Evolutionary conservation across 345 rosid species (phyloP), one percentile per base, ranked within the genome.

Genomic region (Orychophragmus violaceus): DNA sequence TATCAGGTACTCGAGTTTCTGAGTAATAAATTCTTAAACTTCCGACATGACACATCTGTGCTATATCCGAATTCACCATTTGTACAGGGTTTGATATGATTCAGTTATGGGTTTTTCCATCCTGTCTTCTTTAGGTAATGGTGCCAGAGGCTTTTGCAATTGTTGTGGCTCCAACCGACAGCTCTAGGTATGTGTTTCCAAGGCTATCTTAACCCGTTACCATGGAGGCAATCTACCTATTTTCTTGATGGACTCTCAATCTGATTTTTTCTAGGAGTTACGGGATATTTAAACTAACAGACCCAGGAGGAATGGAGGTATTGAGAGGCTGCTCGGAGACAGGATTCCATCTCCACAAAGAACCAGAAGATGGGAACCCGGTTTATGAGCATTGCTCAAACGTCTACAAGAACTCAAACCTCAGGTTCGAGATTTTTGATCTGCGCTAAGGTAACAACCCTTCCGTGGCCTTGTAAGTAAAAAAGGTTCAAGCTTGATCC

Each of bases 101-200:
- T 59, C 54, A 14, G n/a, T 45, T 62, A 23, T 17, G 22, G 0
- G 29, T 46, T 36, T 46, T 36, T 28, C 23, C 8, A 28, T 64
- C n/a, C 17, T 23, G 24, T 44, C 51, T 17, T 33, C 63, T 60
- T 70, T 72, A 91, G 96, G 84, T 77, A 58, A 89, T 91, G 98
- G 80, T 87, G 37, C 95, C 92, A 0, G 98, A 92, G 82, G 95
- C 98, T 41, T 82, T 92, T 76, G 96, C 95, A 21, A 84, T 92
- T 5, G 98, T 89, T 22, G 75, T 91, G 80, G 98, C 98, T 77
- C 98, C 98, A 62, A 89, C 94, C 0, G 96, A 91, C n/a, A 64
- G 69, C 64, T 82, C 88, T 71, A 88, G 85, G 97, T 86, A 42
- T 33, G 77, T 64, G 10, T 56, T 63, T 71, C 56, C 8, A 53